Evolutionary conservation across 495 filamentous ascomycete species (phyloP), one percentile per base, ranked within the genome.

Genomic region (Astrocystis sublimbata): DNA sequence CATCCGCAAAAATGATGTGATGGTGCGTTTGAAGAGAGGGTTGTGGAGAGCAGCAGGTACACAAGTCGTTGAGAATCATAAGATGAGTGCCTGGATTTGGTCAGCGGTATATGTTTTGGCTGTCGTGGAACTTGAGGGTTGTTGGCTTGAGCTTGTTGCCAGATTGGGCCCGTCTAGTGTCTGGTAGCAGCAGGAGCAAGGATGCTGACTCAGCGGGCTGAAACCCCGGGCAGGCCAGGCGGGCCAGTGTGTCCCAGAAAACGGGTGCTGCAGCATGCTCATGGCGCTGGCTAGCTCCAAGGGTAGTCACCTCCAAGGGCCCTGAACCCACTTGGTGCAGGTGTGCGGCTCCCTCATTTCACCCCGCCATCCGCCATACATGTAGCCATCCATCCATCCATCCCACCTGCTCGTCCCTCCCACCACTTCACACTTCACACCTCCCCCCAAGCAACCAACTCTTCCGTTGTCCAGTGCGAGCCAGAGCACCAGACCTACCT

Each of bases 131-230:
- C n/a, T 62, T 42, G 62, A n/a, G 40, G 46, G 63, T 33, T 42
- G 59, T 58, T 24, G 50, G n/a, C n/a, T n/a, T n/a, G 36, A 62
- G 64, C 51, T 71, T 71, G 60, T 66, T 71, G 66, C 66, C 66
- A 71, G 68, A 71, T 68, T 69, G 62, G 61, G 64, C 61, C 23
- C 4, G 15, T 33, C 46, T 50, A 26, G 19, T 2, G 26, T 51
- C 5, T 4, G 21, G 6, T 4, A 6, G 12, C 28, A 6, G 23
- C 15, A 23, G 40, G 26, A 31, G 38, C 33, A 35, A n/a, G 42
- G 43, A 46, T 38, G 56, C 12, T 59, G 54, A 58, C 54, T 58
- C 54, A 58, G 38, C 40, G 46, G 54, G 10, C 4, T 23, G 7
- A 15, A 6, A 28, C 43, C 43, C 42, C 42, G 21, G 42, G 13